phyloP scores from a whole-genome alignment of 1,284 basidiomycete genomes.

The Kalmanozyma brasiliensis region DNA sequence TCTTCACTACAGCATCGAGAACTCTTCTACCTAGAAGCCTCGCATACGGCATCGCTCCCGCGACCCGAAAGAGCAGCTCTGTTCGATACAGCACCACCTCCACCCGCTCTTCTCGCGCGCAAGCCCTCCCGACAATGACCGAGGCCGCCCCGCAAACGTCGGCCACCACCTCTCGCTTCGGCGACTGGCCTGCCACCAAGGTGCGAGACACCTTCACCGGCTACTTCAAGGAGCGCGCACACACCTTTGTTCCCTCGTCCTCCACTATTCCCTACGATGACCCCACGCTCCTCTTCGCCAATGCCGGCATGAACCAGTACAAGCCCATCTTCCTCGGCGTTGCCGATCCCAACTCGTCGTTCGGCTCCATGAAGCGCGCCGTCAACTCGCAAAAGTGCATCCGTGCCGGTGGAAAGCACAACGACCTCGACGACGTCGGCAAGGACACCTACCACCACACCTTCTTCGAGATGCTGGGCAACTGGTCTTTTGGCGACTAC shows the following conservation, averaged over 20 bases:
- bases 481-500: slow-evolving; percentile 99
- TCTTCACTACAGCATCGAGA: not conserved
- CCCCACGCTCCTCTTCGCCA: slow-evolving; percentile 92
- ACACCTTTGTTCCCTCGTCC: slow-evolving; percentile 92
- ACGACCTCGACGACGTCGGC: slow-evolving; percentile 97
- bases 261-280: slow-evolving; percentile 92
- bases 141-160: slow-evolving; percentile 22
- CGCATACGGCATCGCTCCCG: not conserved
- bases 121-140: slow-evolving; percentile 21
- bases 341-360: slow-evolving; percentile 88
- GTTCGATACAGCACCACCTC: not conserved
- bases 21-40: slow-evolving; percentile 4
- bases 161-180: slow-evolving; percentile 65
- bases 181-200: slow-evolving; percentile 77
- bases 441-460: slow-evolving; percentile 95
- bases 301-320: slow-evolving; percentile 78
- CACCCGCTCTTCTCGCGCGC: not conserved
- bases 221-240: slow-evolving; percentile 80
- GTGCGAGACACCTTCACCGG: slow-evolving; percentile 81
- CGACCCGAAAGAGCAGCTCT: not conserved
- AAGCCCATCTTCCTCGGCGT: slow-evolving; percentile 96
- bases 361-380: slow-evolving; percentile 88
- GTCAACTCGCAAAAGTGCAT: slow-evolving; percentile 98
- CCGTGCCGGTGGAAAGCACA: slow-evolving; percentile 97
- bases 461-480: slow-evolving; percentile 99